phyloP scores from a whole-genome alignment of 805 yeast species.

The Ogataea paradorogensis region DNA sequence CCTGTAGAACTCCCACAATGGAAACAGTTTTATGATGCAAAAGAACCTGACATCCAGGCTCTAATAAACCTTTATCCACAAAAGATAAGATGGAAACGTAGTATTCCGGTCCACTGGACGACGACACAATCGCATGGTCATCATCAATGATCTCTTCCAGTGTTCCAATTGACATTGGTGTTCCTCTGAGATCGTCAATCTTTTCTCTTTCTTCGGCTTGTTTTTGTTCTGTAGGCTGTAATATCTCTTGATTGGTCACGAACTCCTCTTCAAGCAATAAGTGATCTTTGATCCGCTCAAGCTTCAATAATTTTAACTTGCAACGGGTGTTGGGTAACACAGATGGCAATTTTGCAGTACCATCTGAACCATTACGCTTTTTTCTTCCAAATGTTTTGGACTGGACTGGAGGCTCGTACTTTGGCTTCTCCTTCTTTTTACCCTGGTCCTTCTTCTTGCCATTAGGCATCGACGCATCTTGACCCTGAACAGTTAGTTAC shows the following conservation, averaged over 20 bases:
- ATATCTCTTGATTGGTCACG: constrained; percentile 88
- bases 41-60: constrained; percentile 95
- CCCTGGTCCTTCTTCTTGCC: constrained; percentile 35
- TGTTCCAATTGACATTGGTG: constrained; percentile 95
- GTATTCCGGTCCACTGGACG: constrained; percentile 95
- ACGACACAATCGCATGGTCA: constrained; percentile 97
- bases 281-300: constrained; percentile 97
- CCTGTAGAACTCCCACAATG: constrained; percentile 96
- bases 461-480: constrained; percentile 35
- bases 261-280: constrained; percentile 91
- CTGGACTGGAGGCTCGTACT: constrained; percentile 98
- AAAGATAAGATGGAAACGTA: constrained; percentile 94
- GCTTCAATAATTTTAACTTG: constrained; percentile 81
- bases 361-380: constrained; percentile 89
- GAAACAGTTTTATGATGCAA: constrained; percentile 95
- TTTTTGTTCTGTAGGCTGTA: constrained; percentile 95
- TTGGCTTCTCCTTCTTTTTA: constrained; percentile 80
- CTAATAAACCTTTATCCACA: constrained; percentile 92
- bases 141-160: constrained; percentile 97
- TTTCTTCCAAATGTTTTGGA: constrained; percentile 82
- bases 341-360: constrained; percentile 67
- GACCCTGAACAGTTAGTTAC: constrained; percentile 28
- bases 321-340: constrained; percentile 94
- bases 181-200: constrained; percentile 92
- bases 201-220: constrained; percentile 95